These are phyloP conservation scores for Dothistroma pini DNA, from an alignment of 2,329 filamentous ascomycete genomes.

Conservation along the genomic window DNA sequence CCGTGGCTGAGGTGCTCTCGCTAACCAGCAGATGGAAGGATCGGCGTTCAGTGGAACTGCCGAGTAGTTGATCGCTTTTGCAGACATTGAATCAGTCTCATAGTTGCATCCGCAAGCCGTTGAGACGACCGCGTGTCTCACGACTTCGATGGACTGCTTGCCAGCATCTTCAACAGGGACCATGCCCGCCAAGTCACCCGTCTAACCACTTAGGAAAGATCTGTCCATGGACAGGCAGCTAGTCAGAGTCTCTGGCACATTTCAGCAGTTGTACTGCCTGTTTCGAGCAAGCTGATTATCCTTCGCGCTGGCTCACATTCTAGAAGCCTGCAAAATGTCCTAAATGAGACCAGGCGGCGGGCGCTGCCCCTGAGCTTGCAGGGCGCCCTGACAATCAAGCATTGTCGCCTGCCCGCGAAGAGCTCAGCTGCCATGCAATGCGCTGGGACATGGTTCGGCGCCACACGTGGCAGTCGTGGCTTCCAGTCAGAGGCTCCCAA, in stretches of 20 bases:
- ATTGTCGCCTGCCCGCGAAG: neutral
- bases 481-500: constrained; percentile 10
- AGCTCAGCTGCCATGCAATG: neutral
- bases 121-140: neutral
- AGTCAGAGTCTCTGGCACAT: neutral
- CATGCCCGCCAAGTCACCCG: neutral
- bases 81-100: neutral
- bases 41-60: constrained; percentile 5
- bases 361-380: too few relatives aligned
- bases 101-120: neutral
- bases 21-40: constrained; percentile 14
- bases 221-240: constrained; percentile 1
- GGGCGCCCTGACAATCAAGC: neutral
- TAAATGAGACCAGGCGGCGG: neutral
- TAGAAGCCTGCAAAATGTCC: neutral
- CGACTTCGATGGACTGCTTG: neutral
- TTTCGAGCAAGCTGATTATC: neutral
- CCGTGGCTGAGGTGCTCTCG: neutral
- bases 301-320: neutral
- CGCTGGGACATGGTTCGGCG: neutral
- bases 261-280: neutral
- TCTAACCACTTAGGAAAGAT: neutral
- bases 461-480: constrained; percentile 2
- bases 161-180: neutral
- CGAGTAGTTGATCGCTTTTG: neutral